Evolutionary conservation across 2,329 filamentous ascomycete species (phyloP), one percentile per base, ranked within the genome.

Genomic region (Exophiala viscosa): DNA sequence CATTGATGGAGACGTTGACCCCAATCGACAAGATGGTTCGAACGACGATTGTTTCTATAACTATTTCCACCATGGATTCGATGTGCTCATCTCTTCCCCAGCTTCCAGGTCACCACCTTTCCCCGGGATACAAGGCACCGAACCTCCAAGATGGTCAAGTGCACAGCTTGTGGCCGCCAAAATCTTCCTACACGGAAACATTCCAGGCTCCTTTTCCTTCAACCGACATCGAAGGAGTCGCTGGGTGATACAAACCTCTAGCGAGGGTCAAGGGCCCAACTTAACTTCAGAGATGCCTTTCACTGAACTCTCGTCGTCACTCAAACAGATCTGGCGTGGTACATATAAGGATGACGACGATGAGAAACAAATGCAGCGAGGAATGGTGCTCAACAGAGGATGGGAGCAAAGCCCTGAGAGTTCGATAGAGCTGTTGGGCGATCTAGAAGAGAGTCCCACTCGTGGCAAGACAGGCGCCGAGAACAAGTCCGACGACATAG

Each of bases 171-270:
- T 93, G 0, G 91, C 88, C 5, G 93, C 88, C 0, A 97, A 97
- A 67, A 69, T 99, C n/a, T 83, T 97, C 14, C 78, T 99, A 1
- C 93, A 99, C 68, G 90, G 88, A 39, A 99, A 99, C 64, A 84
- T 97, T 2, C 93, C 93, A 1, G 93, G 93, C 0, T 96, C 90
- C 1, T 97, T 96, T 67, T 88, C 92, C 9, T 99, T 99, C 73
- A 97, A 99, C 70, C 83, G 93, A 3, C 90, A 97, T 69, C 85
- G 92, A 14, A 83, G 93, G 56, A 90, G 88, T 62, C 83, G 91
- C 36, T 99, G 93, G 93, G 83, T 85, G 46, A 84, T 96, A 10
- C 71, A 81, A 8, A 67, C 75, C 0, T 66, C 70, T 31, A 60
- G 74, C 3, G 67, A 70, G 8, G 66, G 74, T 9, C 70, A 70